Conservation (phyloP, 768 basidiomycete genomes). For the Phanerodontia chrysosporium region DNA sequence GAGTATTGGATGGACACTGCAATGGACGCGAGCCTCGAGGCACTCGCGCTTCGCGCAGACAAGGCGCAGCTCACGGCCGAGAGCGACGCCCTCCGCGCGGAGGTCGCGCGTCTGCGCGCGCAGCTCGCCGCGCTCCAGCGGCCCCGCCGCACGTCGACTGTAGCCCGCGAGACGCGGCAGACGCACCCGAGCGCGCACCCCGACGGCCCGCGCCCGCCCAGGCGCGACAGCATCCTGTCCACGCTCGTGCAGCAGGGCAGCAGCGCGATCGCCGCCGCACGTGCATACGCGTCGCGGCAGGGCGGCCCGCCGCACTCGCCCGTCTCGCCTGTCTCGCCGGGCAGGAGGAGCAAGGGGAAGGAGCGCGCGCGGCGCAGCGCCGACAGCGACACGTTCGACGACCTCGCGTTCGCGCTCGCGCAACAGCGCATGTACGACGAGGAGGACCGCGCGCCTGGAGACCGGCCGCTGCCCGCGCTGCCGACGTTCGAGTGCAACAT, state of each 20-base stretch:
- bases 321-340: too few species aligned
- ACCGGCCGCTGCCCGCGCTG: not conserved
- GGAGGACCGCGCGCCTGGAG: conserved; percentile 24
- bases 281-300: not conserved
- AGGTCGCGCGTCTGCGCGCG: not conserved
- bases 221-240: not conserved
- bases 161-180: not conserved
- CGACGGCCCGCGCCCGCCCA: not conserved
- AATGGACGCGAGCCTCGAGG: conserved; percentile 45
- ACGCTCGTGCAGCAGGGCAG: not conserved
- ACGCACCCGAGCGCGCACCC: not conserved
- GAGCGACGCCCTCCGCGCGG: not conserved
- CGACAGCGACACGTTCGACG: not conserved
- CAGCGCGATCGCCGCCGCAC: not conserved
- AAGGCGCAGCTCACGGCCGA: conserved; percentile 31
- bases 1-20: conserved; percentile 30
- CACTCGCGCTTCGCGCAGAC: conserved; percentile 40
- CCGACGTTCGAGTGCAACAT: conserved; percentile 45
- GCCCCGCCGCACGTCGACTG: not conserved
- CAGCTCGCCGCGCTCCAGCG: not conserved
- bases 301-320: too few species aligned
- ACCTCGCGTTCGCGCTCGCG: conserved; percentile 22
- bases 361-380: not conserved
- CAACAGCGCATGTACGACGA: conserved; percentile 36
- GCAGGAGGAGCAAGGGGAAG: not conserved